Evolutionary conservation across 1,139 yeast genomes (phyloP), one percentile per base, ranked within the genome.

Genomic region (Meyerozyma sp.): DNA sequence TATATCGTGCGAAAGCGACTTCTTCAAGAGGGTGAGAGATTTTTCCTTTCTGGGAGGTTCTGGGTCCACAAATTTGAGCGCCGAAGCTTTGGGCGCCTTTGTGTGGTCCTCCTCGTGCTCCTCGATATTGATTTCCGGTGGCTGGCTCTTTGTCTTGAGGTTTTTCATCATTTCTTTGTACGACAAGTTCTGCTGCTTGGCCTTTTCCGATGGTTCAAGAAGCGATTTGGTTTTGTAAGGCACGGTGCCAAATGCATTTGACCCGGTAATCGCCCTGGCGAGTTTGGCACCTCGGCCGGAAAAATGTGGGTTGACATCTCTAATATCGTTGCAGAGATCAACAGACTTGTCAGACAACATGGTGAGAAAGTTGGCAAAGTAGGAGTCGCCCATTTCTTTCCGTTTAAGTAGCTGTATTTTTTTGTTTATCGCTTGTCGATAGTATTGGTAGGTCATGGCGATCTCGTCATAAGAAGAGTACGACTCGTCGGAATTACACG

Each of bases 211-310:
- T 2, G 77, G 75, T 4, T 55, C 63, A 32, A 73, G 56, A 47
- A 73, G 49, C 9, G 76, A 70, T 52, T 70, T 72, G 11, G 77
- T 71, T 46, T 69, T 70, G 51, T 65, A 69, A 1, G 76, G 73
- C 8, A 63, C 60, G 5, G 57, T 53, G 0, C 74, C 77, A 54
- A 71, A 72, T 3, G 61, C 55, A 45, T 59, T 69, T 1, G 76
- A 70, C 0, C 79, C 79, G 1, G 79, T 74, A 26, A 74, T 70
- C 4, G 63, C 69, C 16, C 75, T 54, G 1, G 79, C 79, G 42
- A 74, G 57, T 49, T 67, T 66, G 10, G 78, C 73, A 3, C 79
- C 79, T 43, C 65, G 59, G 1, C 77, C 74, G 36, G 59, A 58
- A 47, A 66, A 68, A 46, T 68, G 68, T 1, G 79, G 78, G 49